Conservation (phyloP, 2,329 filamentous ascomycete species). For the Colletotrichum kahawae region DNA sequence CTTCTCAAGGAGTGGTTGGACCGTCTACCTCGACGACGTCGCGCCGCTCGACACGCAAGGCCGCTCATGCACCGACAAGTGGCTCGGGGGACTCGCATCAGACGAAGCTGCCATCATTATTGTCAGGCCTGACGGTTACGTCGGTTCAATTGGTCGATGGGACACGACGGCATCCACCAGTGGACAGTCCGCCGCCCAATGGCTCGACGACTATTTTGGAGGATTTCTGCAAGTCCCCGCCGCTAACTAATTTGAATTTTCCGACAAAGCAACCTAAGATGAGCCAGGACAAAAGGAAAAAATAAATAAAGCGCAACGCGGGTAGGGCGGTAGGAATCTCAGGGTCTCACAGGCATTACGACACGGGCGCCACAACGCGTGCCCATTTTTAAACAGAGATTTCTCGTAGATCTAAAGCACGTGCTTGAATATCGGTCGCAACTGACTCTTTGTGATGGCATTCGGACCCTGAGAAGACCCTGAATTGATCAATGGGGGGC, state of each 20-base stretch:
- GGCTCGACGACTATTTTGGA: conserved; percentile 10
- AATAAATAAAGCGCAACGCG: neutral
- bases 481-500: neutral
- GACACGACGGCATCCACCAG: neutral
- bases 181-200: neutral
- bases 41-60: conserved; percentile 58
- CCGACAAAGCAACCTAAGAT: neutral
- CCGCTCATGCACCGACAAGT: conserved; percentile 53
- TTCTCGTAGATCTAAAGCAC: neutral
- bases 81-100: conserved; percentile 23
- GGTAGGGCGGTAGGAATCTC: neutral
- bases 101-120: conserved; percentile 22
- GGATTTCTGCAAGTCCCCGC: conserved; percentile 10
- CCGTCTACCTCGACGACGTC: conserved; percentile 72
- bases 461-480: conserved; percentile 4
- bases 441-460: neutral
- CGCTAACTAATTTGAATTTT: neutral
- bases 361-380: neutral
- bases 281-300: neutral
- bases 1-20: conserved; percentile 71
- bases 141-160: conserved; percentile 22
- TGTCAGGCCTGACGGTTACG: conserved; percentile 27
- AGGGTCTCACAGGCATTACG: neutral
- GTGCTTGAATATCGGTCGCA: neutral
- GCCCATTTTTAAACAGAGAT: neutral